Evolutionary conservation across 2,329 filamentous ascomycete species (phyloP).

Genomic region (Leptographium radiaticola): DNA sequence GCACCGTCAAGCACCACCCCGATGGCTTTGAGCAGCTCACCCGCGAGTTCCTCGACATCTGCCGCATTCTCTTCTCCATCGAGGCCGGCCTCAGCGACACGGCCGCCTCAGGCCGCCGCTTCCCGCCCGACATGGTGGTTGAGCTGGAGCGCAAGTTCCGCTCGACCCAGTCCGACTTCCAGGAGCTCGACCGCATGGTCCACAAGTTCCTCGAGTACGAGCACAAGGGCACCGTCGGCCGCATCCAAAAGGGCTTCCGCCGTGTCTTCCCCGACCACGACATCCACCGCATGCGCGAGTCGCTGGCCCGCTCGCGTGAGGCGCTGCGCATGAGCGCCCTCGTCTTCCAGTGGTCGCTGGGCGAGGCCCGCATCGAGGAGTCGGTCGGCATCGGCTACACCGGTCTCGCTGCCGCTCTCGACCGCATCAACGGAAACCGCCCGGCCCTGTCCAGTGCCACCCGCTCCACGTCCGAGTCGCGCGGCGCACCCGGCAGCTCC

Average conservation of each 20-base stretch:
- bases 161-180: slow-evolving; percentile 47
- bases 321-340: slow-evolving; percentile 50
- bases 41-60: slow-evolving; percentile 54
- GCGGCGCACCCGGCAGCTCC: background rate
- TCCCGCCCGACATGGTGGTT: slow-evolving; percentile 47
- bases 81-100: slow-evolving; percentile 50
- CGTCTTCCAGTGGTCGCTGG: slow-evolving; percentile 53
- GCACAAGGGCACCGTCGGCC: slow-evolving; percentile 45
- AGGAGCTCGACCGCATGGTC: slow-evolving; percentile 50
- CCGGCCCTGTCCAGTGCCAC: slow-evolving; percentile 12
- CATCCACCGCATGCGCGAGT: slow-evolving; percentile 44
- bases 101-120: slow-evolving; percentile 27
- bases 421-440: slow-evolving; percentile 29
- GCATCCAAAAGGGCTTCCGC: slow-evolving; percentile 46
- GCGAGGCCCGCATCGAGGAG: slow-evolving; percentile 42
- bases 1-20: slow-evolving; percentile 38
- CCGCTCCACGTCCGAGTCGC: background rate
- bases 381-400: slow-evolving; percentile 55
- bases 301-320: slow-evolving; percentile 45
- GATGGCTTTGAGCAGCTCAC: slow-evolving; percentile 46
- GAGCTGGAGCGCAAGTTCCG: slow-evolving; percentile 53
- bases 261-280: slow-evolving; percentile 51
- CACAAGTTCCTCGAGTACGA: slow-evolving; percentile 48
- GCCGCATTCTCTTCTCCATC: slow-evolving; percentile 53
- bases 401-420: slow-evolving; percentile 50